phyloP scores from a whole-genome alignment of 495 filamentous ascomycete species.

The Alectoria sarmentosa region DNA sequence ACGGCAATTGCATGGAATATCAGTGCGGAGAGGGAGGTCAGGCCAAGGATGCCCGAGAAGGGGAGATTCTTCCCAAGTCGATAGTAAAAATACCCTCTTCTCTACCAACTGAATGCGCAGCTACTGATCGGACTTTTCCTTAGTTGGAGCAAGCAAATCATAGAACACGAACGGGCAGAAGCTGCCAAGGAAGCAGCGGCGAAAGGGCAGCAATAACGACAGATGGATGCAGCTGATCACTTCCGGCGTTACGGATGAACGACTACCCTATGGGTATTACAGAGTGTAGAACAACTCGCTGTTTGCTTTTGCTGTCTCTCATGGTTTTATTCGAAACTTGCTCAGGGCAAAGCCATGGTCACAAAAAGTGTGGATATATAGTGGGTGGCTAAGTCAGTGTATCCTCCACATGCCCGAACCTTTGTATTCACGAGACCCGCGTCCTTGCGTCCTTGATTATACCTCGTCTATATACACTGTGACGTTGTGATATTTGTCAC shows the following conservation, averaged over 20 bases:
- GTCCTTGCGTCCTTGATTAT: background rate
- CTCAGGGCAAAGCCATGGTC: background rate
- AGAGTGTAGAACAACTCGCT: background rate
- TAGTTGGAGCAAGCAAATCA: constrained; percentile 91
- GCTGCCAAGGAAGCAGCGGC: constrained; percentile 43
- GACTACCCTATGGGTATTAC: background rate
- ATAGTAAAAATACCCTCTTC: constrained; percentile 56
- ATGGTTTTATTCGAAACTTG: background rate
- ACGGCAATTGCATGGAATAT: constrained; percentile 66
- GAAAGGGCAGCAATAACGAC: constrained; percentile 31
- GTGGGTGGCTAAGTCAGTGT: background rate
- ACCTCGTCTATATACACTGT: background rate
- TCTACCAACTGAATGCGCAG: background rate
- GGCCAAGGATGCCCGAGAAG: constrained; percentile 78
- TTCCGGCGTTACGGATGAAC: constrained; percentile 11
- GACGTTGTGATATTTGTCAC: background rate
- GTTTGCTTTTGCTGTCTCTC: background rate
- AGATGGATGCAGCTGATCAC: background rate
- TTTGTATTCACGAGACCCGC: background rate
- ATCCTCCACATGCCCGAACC: background rate
- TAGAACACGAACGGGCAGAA: constrained; percentile 68
- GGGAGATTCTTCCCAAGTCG: constrained; percentile 90
- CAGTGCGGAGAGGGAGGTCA: constrained; percentile 75
- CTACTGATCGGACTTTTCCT: constrained; percentile 21
- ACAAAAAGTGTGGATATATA: too few species aligned